Evolutionary conservation across 768 basidiomycete species (phyloP).

Genomic region (Amanita pallidorosea): DNA sequence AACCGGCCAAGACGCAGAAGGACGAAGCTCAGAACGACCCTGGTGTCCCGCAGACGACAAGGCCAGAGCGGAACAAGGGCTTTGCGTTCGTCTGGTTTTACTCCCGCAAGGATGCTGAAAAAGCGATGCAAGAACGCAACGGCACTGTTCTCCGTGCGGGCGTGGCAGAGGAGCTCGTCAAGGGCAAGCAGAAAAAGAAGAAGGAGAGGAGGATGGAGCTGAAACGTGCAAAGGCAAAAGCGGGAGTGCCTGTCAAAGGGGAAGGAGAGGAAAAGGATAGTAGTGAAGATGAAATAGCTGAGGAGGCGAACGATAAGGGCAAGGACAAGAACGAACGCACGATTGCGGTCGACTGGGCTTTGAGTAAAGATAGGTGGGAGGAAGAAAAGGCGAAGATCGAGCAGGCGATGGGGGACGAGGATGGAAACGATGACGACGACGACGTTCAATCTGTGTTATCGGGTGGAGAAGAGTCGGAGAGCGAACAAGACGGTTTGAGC

Average conservation of each 20-base stretch:
- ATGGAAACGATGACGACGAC: slow-evolving; percentile 13
- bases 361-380: slow-evolving; percentile 90
- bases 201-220: slow-evolving; percentile 47
- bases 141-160: slow-evolving; percentile 61
- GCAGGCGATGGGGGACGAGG: slow-evolving; percentile 14
- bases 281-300: slow-evolving; percentile 20
- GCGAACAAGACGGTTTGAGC: slow-evolving; percentile 32
- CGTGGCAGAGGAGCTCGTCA: slow-evolving; percentile 40
- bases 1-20: slow-evolving; percentile 15
- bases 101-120: slow-evolving; percentile 74
- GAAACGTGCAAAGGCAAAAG: slow-evolving; percentile 27
- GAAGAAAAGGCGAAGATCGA: slow-evolving; percentile 56
- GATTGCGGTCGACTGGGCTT: slow-evolving; percentile 93
- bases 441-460: slow-evolving; percentile 16
- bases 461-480: slow-evolving; percentile 20
- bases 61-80: slow-evolving; percentile 39
- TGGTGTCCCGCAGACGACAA: neutral
- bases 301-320: slow-evolving; percentile 21
- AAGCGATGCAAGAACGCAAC: slow-evolving; percentile 71
- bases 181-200: slow-evolving; percentile 60
- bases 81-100: slow-evolving; percentile 97
- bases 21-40: slow-evolving; percentile 8
- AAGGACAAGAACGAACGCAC: slow-evolving; percentile 38
- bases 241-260: slow-evolving; percentile 13
- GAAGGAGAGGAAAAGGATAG: slow-evolving; percentile 19